A percentile compares a stretch with the other conserved stretches of the same genome.
These are phyloP conservation scores for Candida adriatica DNA, from an alignment of 805 yeast genomes.

Conservation along the genomic window DNA sequence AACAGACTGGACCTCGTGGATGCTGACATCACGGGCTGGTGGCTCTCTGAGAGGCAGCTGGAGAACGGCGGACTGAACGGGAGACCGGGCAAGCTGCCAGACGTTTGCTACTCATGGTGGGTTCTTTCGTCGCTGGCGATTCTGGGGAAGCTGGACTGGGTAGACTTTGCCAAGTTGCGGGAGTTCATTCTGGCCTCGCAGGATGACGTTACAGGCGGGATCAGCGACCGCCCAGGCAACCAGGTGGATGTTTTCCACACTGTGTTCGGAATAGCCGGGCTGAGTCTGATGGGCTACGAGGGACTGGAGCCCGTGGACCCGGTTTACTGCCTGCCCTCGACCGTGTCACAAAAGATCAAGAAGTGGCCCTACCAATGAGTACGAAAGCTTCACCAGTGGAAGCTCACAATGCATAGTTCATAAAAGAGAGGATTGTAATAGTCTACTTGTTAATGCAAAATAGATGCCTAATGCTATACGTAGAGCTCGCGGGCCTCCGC, in stretches of 20 bases:
- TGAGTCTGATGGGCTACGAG: slow-evolving; percentile 65
- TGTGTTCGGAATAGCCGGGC: slow-evolving; percentile 80
- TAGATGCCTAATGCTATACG: slow-evolving; percentile 25
- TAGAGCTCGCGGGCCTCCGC: slow-evolving; percentile 41
- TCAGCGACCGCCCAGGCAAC: slow-evolving; percentile 87
- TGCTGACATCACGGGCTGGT: slow-evolving; percentile 54
- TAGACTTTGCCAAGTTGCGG: slow-evolving; percentile 56
- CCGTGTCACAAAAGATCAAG: slow-evolving; percentile 27
- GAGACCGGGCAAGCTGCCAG: slow-evolving; percentile 91
- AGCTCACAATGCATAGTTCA: too few species aligned
- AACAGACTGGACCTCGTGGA: slow-evolving; percentile 43
- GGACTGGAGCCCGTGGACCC: slow-evolving; percentile 70
- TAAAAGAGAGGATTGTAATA: too few species aligned
- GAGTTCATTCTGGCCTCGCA: slow-evolving; percentile 72
- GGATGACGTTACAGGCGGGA: slow-evolving; percentile 76
- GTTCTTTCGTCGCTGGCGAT: slow-evolving; percentile 71
- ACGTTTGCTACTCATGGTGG: slow-evolving; percentile 99
- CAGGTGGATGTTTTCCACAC: slow-evolving; percentile 94
- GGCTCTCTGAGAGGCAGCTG: slow-evolving; percentile 90
- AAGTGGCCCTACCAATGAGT: slow-evolving; percentile 31
- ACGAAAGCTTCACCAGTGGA: too few species aligned
- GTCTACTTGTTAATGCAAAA: too few species aligned
- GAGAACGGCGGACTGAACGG: slow-evolving; percentile 90
- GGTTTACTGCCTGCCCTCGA: slow-evolving; percentile 71
- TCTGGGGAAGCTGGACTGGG: slow-evolving; percentile 64